phyloP scores from a whole-genome alignment of 1,284 basidiomycete species.

The Ganoderma meredithae region DNA sequence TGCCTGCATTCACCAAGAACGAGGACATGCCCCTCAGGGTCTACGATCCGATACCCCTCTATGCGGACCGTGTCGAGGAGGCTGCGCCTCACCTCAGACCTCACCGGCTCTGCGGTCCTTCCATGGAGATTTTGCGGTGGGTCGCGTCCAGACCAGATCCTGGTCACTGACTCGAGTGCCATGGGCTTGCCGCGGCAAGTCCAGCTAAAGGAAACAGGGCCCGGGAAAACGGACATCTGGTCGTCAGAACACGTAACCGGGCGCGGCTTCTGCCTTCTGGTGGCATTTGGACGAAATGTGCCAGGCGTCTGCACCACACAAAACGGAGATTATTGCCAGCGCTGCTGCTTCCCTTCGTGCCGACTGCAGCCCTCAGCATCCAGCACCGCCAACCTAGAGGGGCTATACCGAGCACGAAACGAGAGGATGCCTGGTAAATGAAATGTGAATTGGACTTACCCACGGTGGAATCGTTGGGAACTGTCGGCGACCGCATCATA shows the following conservation, averaged over 20 bases:
- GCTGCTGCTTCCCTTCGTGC: slow-evolving; percentile 21
- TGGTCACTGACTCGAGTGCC: slow-evolving; percentile 22
- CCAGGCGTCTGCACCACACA: slow-evolving; percentile 22
- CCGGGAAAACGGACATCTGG: slow-evolving; percentile 16
- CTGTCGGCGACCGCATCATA: slow-evolving; percentile 26
- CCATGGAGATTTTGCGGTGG: slow-evolving; percentile 27
- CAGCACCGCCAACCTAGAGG: not conserved
- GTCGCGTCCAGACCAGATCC: slow-evolving; percentile 8
- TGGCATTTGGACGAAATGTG: slow-evolving; percentile 17
- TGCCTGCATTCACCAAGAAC: slow-evolving; percentile 13
- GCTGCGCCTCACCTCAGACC: slow-evolving; percentile 21
- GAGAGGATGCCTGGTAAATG: not conserved
- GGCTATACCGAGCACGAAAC: not conserved
- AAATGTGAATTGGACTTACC: not conserved
- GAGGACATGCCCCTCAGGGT: slow-evolving; percentile 22
- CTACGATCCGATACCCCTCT: slow-evolving; percentile 19
- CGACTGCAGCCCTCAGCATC: not conserved
- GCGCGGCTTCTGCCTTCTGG: slow-evolving; percentile 26
- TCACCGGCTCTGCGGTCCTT: slow-evolving; percentile 24
- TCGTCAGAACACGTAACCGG: slow-evolving; percentile 29
- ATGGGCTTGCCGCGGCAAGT: slow-evolving; percentile 30
- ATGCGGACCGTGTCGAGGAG: slow-evolving; percentile 22
- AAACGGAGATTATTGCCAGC: slow-evolving; percentile 28
- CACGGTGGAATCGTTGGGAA: slow-evolving; percentile 10
- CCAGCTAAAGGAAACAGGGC: slow-evolving; percentile 12